Evolutionary conservation across 345 rosid species (phyloP).

Genomic region (Moringa oleifera): DNA sequence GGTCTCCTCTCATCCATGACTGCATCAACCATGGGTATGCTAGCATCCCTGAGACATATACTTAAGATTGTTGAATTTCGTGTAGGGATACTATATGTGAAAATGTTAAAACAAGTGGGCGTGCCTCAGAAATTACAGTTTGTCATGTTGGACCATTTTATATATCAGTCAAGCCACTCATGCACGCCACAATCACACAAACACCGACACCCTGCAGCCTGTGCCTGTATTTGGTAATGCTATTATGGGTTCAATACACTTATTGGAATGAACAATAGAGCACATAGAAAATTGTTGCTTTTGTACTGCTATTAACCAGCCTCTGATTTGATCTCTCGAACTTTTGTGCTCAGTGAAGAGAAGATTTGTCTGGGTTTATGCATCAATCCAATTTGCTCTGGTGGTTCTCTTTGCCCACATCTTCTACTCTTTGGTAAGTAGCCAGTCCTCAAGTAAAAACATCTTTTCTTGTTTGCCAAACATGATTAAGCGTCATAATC

Average conservation of each 20-base stretch:
- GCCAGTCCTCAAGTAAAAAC: not conserved
- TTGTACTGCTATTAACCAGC: not conserved
- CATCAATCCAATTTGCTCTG: constrained; percentile 72
- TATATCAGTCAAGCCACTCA: not conserved
- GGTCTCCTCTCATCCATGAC: constrained; percentile 88
- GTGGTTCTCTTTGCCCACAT: constrained; percentile 83
- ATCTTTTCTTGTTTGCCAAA: not conserved
- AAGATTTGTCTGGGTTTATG: constrained; percentile 86
- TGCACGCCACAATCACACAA: not conserved
- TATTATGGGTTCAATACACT: too few relatives aligned
- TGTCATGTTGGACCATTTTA: not conserved
- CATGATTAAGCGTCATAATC: not conserved
- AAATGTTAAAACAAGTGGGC: not conserved
- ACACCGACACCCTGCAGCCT: not conserved
- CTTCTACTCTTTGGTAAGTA: constrained; percentile 75
- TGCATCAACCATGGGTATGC: constrained; percentile 87
- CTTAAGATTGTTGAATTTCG: not conserved
- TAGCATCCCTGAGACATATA: not conserved
- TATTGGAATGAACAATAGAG: too few relatives aligned
- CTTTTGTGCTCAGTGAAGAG: constrained; percentile 53
- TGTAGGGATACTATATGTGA: too few relatives aligned
- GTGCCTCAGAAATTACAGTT: not conserved
- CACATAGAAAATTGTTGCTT: not conserved
- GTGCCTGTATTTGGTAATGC: not conserved
- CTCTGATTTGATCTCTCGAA: constrained; percentile 13